A percentile compares a stretch with the other conserved stretches of the same genome.
These are phyloP conservation scores for Westerdykella aurantiaca DNA, from an alignment of 2,329 filamentous ascomycete species.

Conservation along the genomic window DNA sequence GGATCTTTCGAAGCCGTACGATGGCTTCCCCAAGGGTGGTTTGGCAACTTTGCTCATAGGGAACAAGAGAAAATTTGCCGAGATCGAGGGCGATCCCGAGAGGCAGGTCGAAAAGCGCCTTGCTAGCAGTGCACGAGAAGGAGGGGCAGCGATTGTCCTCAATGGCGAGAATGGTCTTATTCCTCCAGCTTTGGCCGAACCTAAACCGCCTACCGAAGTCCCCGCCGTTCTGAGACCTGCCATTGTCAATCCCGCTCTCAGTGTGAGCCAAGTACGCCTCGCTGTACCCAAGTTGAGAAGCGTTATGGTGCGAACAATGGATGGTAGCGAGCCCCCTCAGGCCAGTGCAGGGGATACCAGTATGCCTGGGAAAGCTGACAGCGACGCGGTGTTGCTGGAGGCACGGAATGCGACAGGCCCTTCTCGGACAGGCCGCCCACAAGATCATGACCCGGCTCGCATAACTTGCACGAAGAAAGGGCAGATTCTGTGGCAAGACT, in stretches of 20 bases:
- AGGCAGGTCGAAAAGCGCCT: conserved; percentile 55
- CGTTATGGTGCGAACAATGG: conserved; percentile 75
- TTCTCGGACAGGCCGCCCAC: conserved; percentile 52
- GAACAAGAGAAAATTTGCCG: conserved; percentile 80
- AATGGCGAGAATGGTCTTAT: conserved; percentile 75
- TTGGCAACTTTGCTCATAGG: conserved; percentile 80
- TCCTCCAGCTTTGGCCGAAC: conserved; percentile 57
- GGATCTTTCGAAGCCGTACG: conserved; percentile 88
- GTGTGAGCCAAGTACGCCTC: conserved; percentile 75
- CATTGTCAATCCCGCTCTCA: conserved; percentile 73
- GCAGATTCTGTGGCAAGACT: conserved; percentile 86
- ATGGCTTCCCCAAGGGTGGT: conserved; percentile 85
- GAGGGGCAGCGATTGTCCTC: conserved; percentile 66
- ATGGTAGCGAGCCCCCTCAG: conserved; percentile 52
- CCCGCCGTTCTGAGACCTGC: conserved; percentile 86
- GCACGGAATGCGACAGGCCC: conserved; percentile 70
- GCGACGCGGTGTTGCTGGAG: conserved; percentile 72
- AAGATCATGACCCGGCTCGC: conserved; percentile 74
- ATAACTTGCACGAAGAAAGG: conserved; percentile 78
- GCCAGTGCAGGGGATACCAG: conserved; percentile 40
- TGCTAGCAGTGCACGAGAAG: conserved; percentile 54
- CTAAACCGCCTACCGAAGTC: conserved; percentile 36
- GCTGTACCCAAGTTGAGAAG: conserved; percentile 81
- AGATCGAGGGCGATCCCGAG: conserved; percentile 71
- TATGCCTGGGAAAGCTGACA: conserved; percentile 40